Conservation (phyloP, 192 early-diverging fungal species). For the Mortierella antarctica region DNA sequence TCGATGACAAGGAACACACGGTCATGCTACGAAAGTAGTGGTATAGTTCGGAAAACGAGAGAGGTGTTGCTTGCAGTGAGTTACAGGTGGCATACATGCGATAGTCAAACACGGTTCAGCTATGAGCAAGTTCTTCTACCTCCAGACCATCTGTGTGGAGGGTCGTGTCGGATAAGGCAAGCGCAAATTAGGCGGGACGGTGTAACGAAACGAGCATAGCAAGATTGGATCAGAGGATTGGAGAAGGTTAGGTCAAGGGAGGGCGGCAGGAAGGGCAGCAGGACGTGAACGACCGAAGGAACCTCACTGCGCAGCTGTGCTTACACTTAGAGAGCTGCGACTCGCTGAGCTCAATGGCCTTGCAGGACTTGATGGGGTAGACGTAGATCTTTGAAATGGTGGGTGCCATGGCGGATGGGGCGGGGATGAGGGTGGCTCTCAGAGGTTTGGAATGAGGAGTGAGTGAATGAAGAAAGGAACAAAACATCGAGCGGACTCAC, state of each 20-base stretch:
- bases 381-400: slow-evolving; percentile 55
- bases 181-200: no score
- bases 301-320: background rate
- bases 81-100: background rate
- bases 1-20: slow-evolving; percentile 59
- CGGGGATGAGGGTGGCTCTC: background rate
- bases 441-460: background rate
- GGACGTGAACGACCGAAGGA: background rate
- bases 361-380: slow-evolving; percentile 70
- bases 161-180: no score
- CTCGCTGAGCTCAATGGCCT: slow-evolving; percentile 53
- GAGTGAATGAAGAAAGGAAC: slow-evolving; percentile 4
- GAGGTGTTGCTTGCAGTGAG: background rate
- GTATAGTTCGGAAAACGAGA: background rate
- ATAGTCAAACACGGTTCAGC: background rate
- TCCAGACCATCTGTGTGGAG: background rate
- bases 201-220: background rate
- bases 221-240: background rate
- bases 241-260: no score
- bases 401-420: slow-evolving; percentile 33
- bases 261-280: no score
- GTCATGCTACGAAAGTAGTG: slow-evolving; percentile 40
- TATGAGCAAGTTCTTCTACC: background rate
- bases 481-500: background rate
- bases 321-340: slow-evolving; percentile 44